phyloP scores from a whole-genome alignment of 371 early-diverging fungal species.

The Mortierella sp. region DNA sequence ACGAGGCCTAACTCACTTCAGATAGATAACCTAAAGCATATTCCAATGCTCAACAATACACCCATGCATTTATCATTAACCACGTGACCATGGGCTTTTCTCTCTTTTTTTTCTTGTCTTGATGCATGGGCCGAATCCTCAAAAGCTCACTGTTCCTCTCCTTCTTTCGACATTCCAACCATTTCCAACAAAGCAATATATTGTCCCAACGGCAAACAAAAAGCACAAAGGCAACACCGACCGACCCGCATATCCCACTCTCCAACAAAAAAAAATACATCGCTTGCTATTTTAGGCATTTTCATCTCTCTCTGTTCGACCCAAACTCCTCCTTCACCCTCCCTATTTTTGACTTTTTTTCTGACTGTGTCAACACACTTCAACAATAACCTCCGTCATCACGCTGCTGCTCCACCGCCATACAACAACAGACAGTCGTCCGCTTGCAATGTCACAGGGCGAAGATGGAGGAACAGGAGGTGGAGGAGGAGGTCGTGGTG shows the following conservation, averaged over 20 bases:
- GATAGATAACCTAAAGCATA: not conserved
- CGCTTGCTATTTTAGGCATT: not conserved
- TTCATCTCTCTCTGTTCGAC: not conserved
- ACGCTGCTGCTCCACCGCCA: not conserved
- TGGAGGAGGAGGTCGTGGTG: not conserved
- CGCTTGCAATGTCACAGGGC: constrained; percentile 43
- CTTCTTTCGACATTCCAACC: not conserved
- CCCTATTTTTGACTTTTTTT: too few species aligned
- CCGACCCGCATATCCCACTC: not conserved
- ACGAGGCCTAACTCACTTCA: not conserved
- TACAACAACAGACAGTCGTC: not conserved
- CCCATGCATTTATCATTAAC: not conserved
- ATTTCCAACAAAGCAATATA: too few species aligned
- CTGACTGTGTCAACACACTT: too few species aligned
- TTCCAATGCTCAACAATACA: not conserved
- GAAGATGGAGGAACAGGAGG: constrained; percentile 30
- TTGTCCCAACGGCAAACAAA: constrained; percentile 1
- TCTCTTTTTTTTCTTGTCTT: not conserved
- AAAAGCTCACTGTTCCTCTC: not conserved
- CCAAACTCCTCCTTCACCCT: not conserved
- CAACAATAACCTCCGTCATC: not conserved
- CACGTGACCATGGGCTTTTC: not conserved
- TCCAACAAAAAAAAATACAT: not conserved
- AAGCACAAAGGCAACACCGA: not conserved
- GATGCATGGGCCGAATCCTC: too few species aligned